Base-by-base conservation (phyloP, 345 rosid species). In the Reutealis trisperma region DNA sequence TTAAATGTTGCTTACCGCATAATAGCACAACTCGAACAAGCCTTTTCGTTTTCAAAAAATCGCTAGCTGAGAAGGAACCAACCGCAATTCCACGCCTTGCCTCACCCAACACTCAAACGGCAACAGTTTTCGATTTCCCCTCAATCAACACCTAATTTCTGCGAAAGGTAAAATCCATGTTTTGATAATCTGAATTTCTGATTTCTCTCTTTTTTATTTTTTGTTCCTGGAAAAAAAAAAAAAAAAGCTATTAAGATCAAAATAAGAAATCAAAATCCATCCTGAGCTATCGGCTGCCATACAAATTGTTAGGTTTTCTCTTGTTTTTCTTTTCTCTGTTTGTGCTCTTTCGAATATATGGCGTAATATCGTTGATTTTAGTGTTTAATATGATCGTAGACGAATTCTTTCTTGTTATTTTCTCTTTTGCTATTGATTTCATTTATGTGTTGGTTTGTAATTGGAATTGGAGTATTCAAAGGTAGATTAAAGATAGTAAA, bases 81-180 rank as follows among this genome's bases (percentile, higher is more conserved):
- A 34, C 71, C 2, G 27, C 4, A n/a, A 49, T 60, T 72, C 58
- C 22, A 45, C 72, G 57, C 34, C 49, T 74, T 73, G 27, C 41
- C 24, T 62, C 19, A 32, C n/a, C 72, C 19, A 45, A 62, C 77
- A 57, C 12, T 60, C 27, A 24, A 52, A 54, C 78, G 62, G 49
- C 25, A 74, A 12, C 10, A 70, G 5, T 37, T 37, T 37, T 37
- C 41, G 5, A 37, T 37, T 37, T 37, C 41, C 25, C 63, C 24
- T 18, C 11, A 18, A 7, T 8, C 41, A 71, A 47, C 10, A 63
- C 6, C 58, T 45, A 27, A 24, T 61, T 60, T 47, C 41, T 47
- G 51, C 1, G 11, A 47, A 47, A 47, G 51, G 14, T 47, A 47
- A 21, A 3, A 21, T 60, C 12, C 63, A 16, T n/a, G 1, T 12